A percentile compares a stretch with the other conserved stretches of the same genome.
Evolutionary conservation across 805 yeast species (phyloP).

Genomic region (Millerozyma miso): DNA sequence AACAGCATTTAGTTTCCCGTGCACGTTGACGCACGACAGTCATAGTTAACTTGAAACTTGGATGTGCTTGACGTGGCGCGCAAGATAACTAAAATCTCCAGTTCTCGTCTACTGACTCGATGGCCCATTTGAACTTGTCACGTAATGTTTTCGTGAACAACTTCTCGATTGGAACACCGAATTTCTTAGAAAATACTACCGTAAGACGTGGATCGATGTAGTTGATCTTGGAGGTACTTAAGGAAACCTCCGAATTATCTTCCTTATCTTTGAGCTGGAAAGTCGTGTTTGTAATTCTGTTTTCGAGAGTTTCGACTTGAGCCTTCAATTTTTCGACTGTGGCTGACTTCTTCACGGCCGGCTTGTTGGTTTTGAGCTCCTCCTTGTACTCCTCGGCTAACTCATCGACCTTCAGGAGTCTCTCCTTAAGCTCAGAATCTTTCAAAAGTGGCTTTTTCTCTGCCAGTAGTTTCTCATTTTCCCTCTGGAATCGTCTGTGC

Average conservation of each 20-base stretch:
- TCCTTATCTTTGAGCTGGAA: constrained; percentile 87
- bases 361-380: constrained; percentile 58
- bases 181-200: constrained; percentile 83
- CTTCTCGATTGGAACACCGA: constrained; percentile 85
- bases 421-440: constrained; percentile 54
- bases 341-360: constrained; percentile 46
- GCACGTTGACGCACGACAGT: no score
- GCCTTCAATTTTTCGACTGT: constrained; percentile 67
- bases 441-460: constrained; percentile 54
- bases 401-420: constrained; percentile 53
- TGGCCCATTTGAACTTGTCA: constrained; percentile 95
- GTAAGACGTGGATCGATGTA: constrained; percentile 93
- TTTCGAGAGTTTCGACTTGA: constrained; percentile 70
- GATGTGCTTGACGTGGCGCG: no score
- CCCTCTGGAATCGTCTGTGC: constrained; percentile 63
- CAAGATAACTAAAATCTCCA: constrained; percentile 62
- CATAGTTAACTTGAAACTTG: no score
- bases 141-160: constrained; percentile 85
- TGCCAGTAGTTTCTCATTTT: constrained; percentile 65
- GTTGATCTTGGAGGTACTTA: constrained; percentile 90
- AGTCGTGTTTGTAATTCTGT: constrained; percentile 61
- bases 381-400: constrained; percentile 45
- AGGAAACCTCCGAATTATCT: constrained; percentile 88
- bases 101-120: constrained; percentile 80
- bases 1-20: no score